Percentiles rank a stretch among this genome's conserved stretches.
Evolutionary conservation across 257 asterid genomes (phyloP).

Genomic region (Leonotis leonurus): DNA sequence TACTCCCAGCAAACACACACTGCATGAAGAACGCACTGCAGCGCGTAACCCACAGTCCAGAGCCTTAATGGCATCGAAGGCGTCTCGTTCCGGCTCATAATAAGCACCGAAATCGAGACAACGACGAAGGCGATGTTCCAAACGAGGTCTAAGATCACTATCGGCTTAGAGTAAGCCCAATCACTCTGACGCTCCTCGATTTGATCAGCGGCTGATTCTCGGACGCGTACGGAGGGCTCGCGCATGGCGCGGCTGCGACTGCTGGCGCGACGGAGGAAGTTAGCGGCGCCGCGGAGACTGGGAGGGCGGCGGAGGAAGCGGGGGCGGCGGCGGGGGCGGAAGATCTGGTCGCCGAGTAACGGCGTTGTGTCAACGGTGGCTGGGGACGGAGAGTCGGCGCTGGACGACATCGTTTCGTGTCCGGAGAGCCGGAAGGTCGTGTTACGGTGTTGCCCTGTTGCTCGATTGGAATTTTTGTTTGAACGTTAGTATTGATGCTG

Average conservation of each 20-base stretch:
- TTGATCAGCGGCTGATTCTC: constrained; percentile 49
- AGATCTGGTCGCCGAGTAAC: constrained; percentile 45
- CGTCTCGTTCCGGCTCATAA: constrained; percentile 33
- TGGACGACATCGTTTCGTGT: constrained; percentile 23
- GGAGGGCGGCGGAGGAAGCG: constrained; percentile 53
- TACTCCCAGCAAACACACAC: constrained; percentile 56
- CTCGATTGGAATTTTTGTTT: constrained; percentile 8
- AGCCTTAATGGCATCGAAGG: constrained; percentile 53
- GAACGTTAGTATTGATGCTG: not conserved
- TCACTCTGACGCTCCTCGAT: constrained; percentile 85
- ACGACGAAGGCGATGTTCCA: constrained; percentile 74
- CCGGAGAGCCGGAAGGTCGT: constrained; percentile 16
- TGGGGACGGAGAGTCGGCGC: constrained; percentile 14
- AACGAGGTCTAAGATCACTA: constrained; percentile 63
- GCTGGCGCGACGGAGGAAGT: constrained; percentile 41
- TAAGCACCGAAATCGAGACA: constrained; percentile 40
- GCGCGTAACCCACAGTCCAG: constrained; percentile 46
- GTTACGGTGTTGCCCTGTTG: not conserved
- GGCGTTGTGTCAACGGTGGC: constrained; percentile 48
- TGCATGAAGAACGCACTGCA: constrained; percentile 46
- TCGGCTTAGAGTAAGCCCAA: constrained; percentile 90
- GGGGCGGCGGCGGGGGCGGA: constrained; percentile 38
- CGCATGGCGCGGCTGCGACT: constrained; percentile 50
- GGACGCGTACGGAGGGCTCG: constrained; percentile 49
- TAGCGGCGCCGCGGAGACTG: constrained; percentile 48